A percentile compares a stretch with the other conserved stretches of the same genome.
Conservation (phyloP, 2,329 filamentous ascomycete genomes). For the Phaeoacremonium minimum region DNA sequence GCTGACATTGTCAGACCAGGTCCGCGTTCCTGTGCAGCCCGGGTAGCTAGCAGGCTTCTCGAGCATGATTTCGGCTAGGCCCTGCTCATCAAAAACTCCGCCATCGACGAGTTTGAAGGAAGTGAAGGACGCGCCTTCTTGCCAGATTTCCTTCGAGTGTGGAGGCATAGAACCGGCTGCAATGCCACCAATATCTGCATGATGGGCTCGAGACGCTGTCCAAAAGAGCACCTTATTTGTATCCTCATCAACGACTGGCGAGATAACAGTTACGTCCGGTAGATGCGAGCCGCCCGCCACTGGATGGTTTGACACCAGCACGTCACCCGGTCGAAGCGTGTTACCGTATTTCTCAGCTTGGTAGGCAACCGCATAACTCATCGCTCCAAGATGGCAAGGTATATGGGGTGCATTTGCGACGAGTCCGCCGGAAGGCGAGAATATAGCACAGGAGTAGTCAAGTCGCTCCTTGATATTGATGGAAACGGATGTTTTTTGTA, state of each 20-base stretch:
- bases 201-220: slow-evolving; percentile 66
- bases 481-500: slow-evolving; percentile 75
- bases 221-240: slow-evolving; percentile 28
- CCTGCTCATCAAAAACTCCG: slow-evolving; percentile 65
- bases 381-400: slow-evolving; percentile 73
- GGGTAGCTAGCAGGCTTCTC: too few relatives aligned
- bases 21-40: slow-evolving; percentile 68
- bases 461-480: slow-evolving; percentile 78
- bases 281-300: slow-evolving; percentile 29
- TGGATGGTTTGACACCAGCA: slow-evolving; percentile 26
- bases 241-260: slow-evolving; percentile 31
- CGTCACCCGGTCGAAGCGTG: slow-evolving; percentile 24
- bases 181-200: slow-evolving; percentile 47
- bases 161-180: slow-evolving; percentile 72
- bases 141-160: slow-evolving; percentile 53
- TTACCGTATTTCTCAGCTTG: slow-evolving; percentile 64
- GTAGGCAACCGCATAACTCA: slow-evolving; percentile 72
- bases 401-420: slow-evolving; percentile 74
- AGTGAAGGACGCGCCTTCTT: slow-evolving; percentile 54
- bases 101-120: slow-evolving; percentile 60
- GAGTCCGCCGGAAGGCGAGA: slow-evolving; percentile 67
- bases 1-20: slow-evolving; percentile 70
- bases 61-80: too few relatives aligned
- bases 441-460: slow-evolving; percentile 77
- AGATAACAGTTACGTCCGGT: slow-evolving; percentile 29